These are phyloP conservation scores for Acanthochlamys bracteata DNA, from an alignment of 106 monocot genomes.

Conservation along the genomic window DNA sequence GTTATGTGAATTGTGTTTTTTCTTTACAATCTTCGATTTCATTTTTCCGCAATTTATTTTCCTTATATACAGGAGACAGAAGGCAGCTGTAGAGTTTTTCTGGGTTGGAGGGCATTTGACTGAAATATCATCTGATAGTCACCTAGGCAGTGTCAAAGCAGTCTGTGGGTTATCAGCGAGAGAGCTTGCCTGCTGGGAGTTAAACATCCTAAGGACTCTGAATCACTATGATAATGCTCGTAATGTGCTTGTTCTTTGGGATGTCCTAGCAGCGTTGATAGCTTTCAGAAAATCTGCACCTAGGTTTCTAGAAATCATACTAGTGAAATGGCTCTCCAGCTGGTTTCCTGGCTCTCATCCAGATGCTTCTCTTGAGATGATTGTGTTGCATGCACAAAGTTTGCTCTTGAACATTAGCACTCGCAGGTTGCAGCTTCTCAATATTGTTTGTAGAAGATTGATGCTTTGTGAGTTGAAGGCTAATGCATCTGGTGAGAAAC, in stretches of 20 bases:
- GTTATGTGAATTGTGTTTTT: too few relatives aligned
- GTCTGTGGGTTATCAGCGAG: slow-evolving; percentile 15
- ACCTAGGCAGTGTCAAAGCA: slow-evolving; percentile 7
- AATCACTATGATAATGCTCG: slow-evolving; percentile 40
- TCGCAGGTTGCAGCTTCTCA: slow-evolving; percentile 56
- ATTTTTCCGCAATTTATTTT: neutral
- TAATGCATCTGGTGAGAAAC: slow-evolving; percentile 10
- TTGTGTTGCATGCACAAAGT: slow-evolving; percentile 17
- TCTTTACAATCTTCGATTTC: too few relatives aligned
- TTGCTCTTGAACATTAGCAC: slow-evolving; percentile 25
- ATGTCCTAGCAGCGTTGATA: slow-evolving; percentile 35
- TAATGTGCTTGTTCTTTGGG: slow-evolving; percentile 53
- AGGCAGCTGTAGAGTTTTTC: slow-evolving; percentile 63
- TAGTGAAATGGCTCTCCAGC: slow-evolving; percentile 55
- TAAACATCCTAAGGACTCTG: slow-evolving; percentile 46
- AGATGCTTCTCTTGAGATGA: slow-evolving; percentile 25
- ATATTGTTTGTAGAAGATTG: slow-evolving; percentile 62
- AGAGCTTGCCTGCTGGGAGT: slow-evolving; percentile 47
- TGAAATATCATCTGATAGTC: slow-evolving; percentile 17
- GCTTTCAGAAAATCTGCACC: slow-evolving; percentile 29
- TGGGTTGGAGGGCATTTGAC: slow-evolving; percentile 41
- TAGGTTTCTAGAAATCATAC: slow-evolving; percentile 33
- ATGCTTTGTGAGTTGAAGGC: slow-evolving; percentile 17
- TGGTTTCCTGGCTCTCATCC: slow-evolving; percentile 33
- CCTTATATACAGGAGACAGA: slow-evolving; percentile 53